Conservation (phyloP, 805 yeast species). For the Cyberlindnera veronae region DNA sequence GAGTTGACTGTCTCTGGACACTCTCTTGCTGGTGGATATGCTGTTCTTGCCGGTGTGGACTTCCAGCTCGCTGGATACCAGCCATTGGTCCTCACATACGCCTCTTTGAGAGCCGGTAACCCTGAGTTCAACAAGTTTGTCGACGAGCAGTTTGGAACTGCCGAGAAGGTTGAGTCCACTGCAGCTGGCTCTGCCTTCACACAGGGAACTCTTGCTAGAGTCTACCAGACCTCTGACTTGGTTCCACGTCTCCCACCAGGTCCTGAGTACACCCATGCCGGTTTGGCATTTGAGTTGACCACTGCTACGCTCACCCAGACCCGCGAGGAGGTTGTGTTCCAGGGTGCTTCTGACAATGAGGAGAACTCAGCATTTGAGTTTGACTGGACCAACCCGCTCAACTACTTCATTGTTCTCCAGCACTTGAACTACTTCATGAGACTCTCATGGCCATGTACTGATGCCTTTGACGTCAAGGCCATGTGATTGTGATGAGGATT, state of each 20-base stretch:
- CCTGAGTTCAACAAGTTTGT: conserved; percentile 45
- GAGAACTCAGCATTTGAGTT: conserved; percentile 11
- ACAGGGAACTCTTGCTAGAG: conserved; percentile 41
- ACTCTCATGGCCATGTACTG: conserved; percentile 26
- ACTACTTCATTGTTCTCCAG: conserved; percentile 17
- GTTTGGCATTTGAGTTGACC: conserved; percentile 31
- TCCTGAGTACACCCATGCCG: conserved; percentile 33
- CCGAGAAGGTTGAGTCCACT: conserved; percentile 26
- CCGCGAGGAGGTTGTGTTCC: conserved; percentile 13
- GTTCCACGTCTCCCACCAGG: conserved; percentile 61
- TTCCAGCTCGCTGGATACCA: conserved; percentile 49
- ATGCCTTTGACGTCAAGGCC: conserved; percentile 5
- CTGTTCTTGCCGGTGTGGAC: conserved; percentile 61
- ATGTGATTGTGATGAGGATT: not conserved
- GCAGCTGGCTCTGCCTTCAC: conserved; percentile 30
- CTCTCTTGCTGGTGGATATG: conserved; percentile 73
- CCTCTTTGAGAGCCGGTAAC: conserved; percentile 66
- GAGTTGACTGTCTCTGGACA: conserved; percentile 61
- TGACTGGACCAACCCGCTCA: conserved; percentile 10
- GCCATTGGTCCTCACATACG: conserved; percentile 59
- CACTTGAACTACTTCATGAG: conserved; percentile 21
- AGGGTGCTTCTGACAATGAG: conserved; percentile 18
- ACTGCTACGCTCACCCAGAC: conserved; percentile 36
- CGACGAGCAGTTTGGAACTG: conserved; percentile 44
- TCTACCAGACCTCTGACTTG: conserved; percentile 53